Conservation (phyloP, 225 moss, liverwort and hornwort genomes). For the Thuidium tamariscinum region DNA sequence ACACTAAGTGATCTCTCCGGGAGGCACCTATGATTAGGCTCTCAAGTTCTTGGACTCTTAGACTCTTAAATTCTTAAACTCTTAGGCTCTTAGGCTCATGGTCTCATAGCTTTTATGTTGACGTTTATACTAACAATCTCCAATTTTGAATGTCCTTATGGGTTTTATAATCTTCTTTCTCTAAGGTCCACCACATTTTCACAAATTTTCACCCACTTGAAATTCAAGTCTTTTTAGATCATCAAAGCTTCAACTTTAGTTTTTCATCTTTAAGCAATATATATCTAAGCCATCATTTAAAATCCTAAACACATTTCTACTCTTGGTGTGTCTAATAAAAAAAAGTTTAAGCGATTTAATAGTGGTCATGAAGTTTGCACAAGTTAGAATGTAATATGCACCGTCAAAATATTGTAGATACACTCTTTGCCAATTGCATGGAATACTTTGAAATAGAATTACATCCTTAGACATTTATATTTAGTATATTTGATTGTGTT, state of each 20-base stretch:
- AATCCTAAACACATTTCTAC: too few species aligned
- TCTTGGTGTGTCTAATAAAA: neutral
- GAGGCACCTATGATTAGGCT: too few species aligned
- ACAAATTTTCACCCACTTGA: neutral
- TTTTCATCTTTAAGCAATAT: neutral
- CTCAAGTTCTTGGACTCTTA: too few species aligned
- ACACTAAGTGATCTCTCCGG: too few species aligned
- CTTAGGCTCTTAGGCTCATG: too few species aligned
- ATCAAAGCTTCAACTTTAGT: neutral
- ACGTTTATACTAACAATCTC: too few species aligned
- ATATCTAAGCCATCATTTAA: neutral
- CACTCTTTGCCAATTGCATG: neutral
- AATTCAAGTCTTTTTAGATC: neutral
- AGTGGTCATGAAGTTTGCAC: neutral
- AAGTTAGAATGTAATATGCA: neutral
- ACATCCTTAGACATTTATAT: neutral
- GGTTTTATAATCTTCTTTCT: neutral
- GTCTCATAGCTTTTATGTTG: too few species aligned
- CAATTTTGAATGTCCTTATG: neutral
- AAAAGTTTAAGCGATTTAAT: too few species aligned
- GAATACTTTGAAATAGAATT: neutral
- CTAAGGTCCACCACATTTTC: accelerated
- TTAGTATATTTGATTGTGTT: too few species aligned
- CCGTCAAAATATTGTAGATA: neutral
- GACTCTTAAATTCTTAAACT: too few species aligned